Base-by-base conservation (phyloP, 352 stramenopile species). In the Achlya hypogyna region DNA sequence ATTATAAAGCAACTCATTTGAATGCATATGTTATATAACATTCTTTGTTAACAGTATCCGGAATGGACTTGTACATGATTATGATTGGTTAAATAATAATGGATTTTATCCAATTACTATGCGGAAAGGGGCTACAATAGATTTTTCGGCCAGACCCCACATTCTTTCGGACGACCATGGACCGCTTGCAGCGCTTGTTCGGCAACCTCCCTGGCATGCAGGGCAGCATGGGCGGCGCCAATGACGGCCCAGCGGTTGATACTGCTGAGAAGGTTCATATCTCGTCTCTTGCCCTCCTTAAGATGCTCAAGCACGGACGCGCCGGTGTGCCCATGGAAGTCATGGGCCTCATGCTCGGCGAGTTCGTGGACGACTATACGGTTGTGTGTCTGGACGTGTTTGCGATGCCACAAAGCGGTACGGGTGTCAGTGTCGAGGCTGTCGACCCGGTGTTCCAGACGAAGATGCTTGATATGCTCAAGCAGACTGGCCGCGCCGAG, bases 321-420 rank as follows among this genome's bases (percentile, higher is more conserved):
- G 96, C 97, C 9, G 97, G 97, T 42, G 97, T 99, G 42, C 97
- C 97, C n/a, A 99, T 99, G 96, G 97, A 99, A 81, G 97, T 99
- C 18, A 99, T 99, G 97, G 97, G 97, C 1, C 82, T 99, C n/a
- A 99, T 99, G 97, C 87, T 99, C 31, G 97, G 97, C 47, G 93
- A 99, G 76, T 99, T 99, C 74, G 96, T 99, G 23, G 97, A 99
- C 71, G 97, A 99, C 76, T 99, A 99, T 79, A 99, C 97, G 28
- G 97, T 99, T 52, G 98, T 99, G 74, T 99, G 97, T 78, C 97
- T 99, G 43, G 97, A 99, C 77, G 97, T 99, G 45, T 99, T 99
- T 78, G 96, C 97, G 60, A 99, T 99, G 97, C 97, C 97, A 14
- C 97, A 99, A 79, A 97, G 82, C 62, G 96, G 95, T 67, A 98